Evolutionary conservation across 2,329 filamentous ascomycete species (phyloP).

Genomic region (Nemania abortiva): DNA sequence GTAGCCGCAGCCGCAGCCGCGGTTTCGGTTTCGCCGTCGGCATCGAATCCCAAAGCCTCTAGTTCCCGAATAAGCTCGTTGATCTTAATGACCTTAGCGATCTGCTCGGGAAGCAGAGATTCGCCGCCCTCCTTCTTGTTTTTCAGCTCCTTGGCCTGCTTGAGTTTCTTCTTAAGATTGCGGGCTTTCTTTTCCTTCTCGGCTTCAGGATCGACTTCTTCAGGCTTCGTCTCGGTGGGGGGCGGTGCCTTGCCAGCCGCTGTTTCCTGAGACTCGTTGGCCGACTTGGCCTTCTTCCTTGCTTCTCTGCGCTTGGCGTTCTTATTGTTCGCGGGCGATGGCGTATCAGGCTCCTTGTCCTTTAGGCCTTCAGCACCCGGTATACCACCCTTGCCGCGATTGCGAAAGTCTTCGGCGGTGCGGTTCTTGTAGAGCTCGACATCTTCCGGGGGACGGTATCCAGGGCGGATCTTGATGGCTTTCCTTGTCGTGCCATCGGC

Average conservation of each 20-base stretch:
- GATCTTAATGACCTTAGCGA: slow-evolving; percentile 98
- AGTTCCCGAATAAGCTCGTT: slow-evolving; percentile 92
- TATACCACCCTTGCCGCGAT: slow-evolving; percentile 75
- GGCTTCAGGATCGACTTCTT: slow-evolving; percentile 72
- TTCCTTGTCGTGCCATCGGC: slow-evolving; percentile 92
- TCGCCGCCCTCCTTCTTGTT: slow-evolving; percentile 92
- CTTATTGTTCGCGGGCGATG: slow-evolving; percentile 75
- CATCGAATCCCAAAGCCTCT: slow-evolving; percentile 84
- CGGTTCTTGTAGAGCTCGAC: slow-evolving; percentile 96
- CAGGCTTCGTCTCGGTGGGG: slow-evolving; percentile 50
- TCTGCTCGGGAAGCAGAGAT: slow-evolving; percentile 88
- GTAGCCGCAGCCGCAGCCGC: not conserved
- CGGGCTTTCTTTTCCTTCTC: slow-evolving; percentile 94
- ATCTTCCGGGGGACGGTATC: slow-evolving; percentile 94
- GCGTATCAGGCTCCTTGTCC: slow-evolving; percentile 59
- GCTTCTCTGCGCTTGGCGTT: slow-evolving; percentile 81
- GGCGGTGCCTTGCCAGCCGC: slow-evolving; percentile 55
- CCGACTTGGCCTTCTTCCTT: slow-evolving; percentile 66
- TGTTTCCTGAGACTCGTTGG: slow-evolving; percentile 72
- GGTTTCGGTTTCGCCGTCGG: slow-evolving; percentile 73
- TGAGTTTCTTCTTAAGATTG: slow-evolving; percentile 92
- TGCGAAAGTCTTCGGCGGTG: slow-evolving; percentile 86
- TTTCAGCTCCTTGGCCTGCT: slow-evolving; percentile 90
- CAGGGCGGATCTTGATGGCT: slow-evolving; percentile 93
- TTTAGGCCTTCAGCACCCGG: slow-evolving; percentile 77